A percentile compares a stretch with the other conserved stretches of the same genome.
Evolutionary conservation across 257 asterid genomes (phyloP).

Genomic region (Solanum chiquidenum): DNA sequence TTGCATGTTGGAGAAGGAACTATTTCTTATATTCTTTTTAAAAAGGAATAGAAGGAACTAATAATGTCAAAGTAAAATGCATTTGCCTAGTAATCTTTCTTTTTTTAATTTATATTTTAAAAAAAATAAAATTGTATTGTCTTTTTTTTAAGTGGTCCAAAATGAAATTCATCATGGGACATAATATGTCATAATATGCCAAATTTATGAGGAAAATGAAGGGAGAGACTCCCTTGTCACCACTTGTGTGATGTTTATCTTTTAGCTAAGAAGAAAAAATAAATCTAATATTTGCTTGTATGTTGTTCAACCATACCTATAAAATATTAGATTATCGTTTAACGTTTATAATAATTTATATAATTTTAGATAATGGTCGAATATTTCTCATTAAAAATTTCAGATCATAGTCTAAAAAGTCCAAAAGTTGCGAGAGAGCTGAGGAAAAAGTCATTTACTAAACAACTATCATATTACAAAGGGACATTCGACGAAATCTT

Average conservation of each 20-base stretch:
- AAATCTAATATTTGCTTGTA: not conserved
- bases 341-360: not conserved
- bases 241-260: not conserved
- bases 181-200: not conserved
- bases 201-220: not conserved
- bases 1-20: not conserved
- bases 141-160: not conserved
- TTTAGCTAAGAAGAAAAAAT: not conserved
- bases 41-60: not conserved
- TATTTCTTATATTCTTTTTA: not conserved
- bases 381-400: not conserved
- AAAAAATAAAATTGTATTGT: not conserved
- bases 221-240: not conserved
- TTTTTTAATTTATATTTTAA: not conserved
- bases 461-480: not conserved
- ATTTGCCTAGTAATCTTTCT: not conserved
- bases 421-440: not conserved
- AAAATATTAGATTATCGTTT: not conserved
- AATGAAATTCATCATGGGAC: not conserved
- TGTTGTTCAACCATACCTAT: not conserved
- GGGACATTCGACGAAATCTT: not conserved
- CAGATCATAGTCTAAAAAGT: not conserved
- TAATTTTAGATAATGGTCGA: not conserved
- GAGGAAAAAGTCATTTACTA: not conserved
- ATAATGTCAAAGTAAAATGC: not conserved